Base-by-base conservation (phyloP, 257 asterid genomes). In the Leptodermis oblonga region DNA sequence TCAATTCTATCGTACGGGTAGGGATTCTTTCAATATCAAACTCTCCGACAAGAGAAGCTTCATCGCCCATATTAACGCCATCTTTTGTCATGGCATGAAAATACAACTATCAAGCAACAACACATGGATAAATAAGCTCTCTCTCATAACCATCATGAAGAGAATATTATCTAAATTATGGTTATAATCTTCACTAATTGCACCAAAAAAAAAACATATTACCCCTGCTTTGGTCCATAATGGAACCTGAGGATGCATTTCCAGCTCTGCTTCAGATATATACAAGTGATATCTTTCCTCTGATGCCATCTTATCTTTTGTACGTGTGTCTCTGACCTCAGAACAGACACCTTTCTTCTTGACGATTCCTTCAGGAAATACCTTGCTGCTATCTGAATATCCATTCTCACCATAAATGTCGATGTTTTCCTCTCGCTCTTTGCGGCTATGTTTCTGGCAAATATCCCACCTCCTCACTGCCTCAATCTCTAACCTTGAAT, bases 191-290 rank as follows among this genome's bases (percentile, higher is more conserved):
- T 37, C 59, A 75, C 62, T 66, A 52, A 23, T 42, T 34, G 23
- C 37, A 18, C 13, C 17, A 20, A 15, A 12, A 14, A 15, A 61
- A 14, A 56, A 1, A 28, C 54, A n/a, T 10, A 72, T 52, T 83
- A 92, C 98, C 97, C 86, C 87, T 1, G 84, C 51, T 76, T 85
- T 90, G 4, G 79, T 86, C 98, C 97, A 92, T 46, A 92, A 60
- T 34, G 92, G 92, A 72, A 65, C 76, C 83, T 56, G 77, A 58
- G 79, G 89, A 86, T 86, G 98, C 93, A 88, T 87, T 67, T 83
- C 90, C 62, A 92, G 86, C 77, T 92, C 98, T 8, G 90, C 95
- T 76, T 90, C 97, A 69, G 95, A 87, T 77, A 92, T 86, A 73
- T 80, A 83, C 93, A 85, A 83, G 78, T 86, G 88, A 56, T 82